phyloP scores from a whole-genome alignment of 2,329 filamentous ascomycete species.

The Verticillium alfalfae region DNA sequence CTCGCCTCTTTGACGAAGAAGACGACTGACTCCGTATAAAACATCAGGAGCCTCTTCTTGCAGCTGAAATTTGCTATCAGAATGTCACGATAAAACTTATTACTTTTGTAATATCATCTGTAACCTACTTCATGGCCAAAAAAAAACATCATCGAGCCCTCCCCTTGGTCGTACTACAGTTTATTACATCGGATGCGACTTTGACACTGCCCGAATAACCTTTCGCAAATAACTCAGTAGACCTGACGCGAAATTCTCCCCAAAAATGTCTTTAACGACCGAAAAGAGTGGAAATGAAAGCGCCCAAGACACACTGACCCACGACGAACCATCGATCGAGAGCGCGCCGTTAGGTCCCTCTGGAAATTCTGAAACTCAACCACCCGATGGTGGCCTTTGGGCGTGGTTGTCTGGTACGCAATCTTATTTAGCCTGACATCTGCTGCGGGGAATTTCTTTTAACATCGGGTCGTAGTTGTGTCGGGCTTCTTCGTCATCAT shows the following conservation, averaged over 20 bases:
- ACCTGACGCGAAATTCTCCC: neutral
- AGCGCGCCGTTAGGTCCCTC: neutral
- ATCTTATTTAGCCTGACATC: neutral
- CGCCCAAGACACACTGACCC: neutral
- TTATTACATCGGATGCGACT: neutral
- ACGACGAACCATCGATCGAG: neutral
- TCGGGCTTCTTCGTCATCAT: neutral
- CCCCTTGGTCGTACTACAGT: too few species aligned
- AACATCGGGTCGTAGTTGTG: neutral
- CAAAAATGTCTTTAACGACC: neutral
- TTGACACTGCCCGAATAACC: neutral
- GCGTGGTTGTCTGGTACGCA: neutral
- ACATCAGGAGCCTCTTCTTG: too few species aligned
- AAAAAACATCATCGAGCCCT: too few species aligned
- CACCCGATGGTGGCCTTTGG: neutral
- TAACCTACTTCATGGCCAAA: too few species aligned
- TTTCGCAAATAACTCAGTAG: neutral
- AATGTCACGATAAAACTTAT: too few species aligned
- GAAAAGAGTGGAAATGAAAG: neutral
- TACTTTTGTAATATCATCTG: too few species aligned
- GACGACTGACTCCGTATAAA: too few species aligned
- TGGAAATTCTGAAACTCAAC: neutral
- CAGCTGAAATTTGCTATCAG: too few species aligned
- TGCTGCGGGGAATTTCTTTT: neutral
- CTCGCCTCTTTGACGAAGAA: too few species aligned